Base-by-base conservation (phyloP, 108 stramenopile species). In the Skeletonema costatum region DNA sequence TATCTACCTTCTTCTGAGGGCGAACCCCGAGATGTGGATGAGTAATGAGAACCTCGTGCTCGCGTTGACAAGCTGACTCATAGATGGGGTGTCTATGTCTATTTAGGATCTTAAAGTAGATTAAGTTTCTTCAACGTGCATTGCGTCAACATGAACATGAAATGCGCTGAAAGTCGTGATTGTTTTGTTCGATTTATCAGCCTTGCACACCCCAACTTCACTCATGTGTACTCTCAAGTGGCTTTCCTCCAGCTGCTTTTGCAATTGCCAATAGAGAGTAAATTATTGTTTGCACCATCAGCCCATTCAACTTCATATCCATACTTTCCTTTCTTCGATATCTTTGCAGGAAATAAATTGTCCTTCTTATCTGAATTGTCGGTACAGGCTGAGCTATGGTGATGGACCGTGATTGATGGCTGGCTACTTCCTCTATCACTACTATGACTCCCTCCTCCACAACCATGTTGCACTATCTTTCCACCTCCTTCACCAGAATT, bases 271-370 rank as follows among this genome's bases (percentile, higher is more conserved):
- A 39, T 66, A 87, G 80, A 7, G 89, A 90, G 65, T 97, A 97
- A 29, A 97, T 97, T 56, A 90, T 85, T 21, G 86, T 91, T 91
- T 50, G 90, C 81, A 14, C 93, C 91, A 77, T 94, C 92, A 13
- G 87, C 87, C 93, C 93, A 97, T 61, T 82, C 78, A 17, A 97
- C 88, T 64, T 92, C 83, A 84, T 88, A 95, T 30, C 96, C 96
- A 41, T 95, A 93, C 42, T 78, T 80, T 14, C 90, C 92, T 72
- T 95, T 94, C 73, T 86, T 90, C 33, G 88, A 81, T 7, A 94
- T 51, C 60, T 42, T 89, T 4, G 76, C 84, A 11, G 91, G 91
- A 60, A 87, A 82, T 2, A 89, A 60, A 36, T 66, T 32, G 29
- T 81, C 50, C 35, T 67, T 71, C 7, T 59, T 75, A 19, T 68